Percentiles rank a stretch among this genome's conserved stretches.
phyloP scores from a whole-genome alignment of 176 grass and related monocot species.

The Chrysopogon serrulatus region DNA sequence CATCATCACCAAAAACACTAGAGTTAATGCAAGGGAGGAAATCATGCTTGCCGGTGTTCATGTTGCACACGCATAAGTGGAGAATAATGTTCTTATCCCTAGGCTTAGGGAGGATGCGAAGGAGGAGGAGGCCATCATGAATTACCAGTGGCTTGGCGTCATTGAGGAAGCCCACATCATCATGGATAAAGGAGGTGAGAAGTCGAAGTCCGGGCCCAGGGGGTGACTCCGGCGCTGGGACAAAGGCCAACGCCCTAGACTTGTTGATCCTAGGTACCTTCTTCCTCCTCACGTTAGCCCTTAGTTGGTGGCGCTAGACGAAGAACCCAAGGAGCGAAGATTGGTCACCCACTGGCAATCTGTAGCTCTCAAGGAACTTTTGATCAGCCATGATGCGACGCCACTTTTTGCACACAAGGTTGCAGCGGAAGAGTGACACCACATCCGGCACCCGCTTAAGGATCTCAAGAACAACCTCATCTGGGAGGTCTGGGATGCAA shows the following conservation, averaged over 20 bases:
- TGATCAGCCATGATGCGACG: background rate
- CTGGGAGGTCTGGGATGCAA: background rate
- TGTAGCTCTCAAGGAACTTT: background rate
- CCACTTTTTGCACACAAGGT: background rate
- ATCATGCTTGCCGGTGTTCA: background rate
- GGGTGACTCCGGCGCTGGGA: background rate
- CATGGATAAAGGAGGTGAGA: background rate
- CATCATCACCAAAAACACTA: background rate
- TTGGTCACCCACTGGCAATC: background rate
- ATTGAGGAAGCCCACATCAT: background rate
- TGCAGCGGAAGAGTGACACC: background rate
- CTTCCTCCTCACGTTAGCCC: background rate
- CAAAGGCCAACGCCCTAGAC: background rate
- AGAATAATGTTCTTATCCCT: background rate
- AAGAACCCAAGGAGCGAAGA: background rate
- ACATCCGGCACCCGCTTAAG: background rate
- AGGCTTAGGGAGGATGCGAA: background rate
- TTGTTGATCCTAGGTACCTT: background rate
- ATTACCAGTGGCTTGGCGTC: background rate
- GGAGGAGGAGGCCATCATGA: background rate
- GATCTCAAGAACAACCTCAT: background rate
- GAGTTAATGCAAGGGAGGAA: background rate
- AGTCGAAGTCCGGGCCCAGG: background rate
- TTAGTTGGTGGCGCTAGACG: background rate
- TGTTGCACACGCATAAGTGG: background rate